These are phyloP conservation scores for Auricularia heimuer DNA, from an alignment of 768 basidiomycete species.

Conservation along the genomic window DNA sequence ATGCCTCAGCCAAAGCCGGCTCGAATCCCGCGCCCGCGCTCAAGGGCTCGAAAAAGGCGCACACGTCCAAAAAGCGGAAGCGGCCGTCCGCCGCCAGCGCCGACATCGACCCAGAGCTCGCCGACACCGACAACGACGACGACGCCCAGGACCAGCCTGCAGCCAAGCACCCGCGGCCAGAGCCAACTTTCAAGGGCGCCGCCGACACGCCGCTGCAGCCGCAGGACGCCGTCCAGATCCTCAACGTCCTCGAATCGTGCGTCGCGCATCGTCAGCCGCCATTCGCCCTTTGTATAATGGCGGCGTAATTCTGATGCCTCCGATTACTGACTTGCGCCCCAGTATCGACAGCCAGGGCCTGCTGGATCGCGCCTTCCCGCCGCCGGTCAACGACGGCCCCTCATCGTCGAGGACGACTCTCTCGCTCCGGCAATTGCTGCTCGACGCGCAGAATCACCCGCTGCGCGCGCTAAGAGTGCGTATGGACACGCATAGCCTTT, in stretches of 20 bases:
- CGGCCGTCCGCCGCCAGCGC: constrained; percentile 24
- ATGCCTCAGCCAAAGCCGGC: background rate
- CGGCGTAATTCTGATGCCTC: constrained; percentile 1
- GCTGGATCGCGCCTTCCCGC: constrained; percentile 69
- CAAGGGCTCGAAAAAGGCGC: background rate
- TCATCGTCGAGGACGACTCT: constrained; percentile 28
- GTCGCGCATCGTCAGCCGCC: constrained; percentile 12
- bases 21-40: background rate
- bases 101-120: background rate
- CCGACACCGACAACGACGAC: constrained; percentile 16
- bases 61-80: constrained; percentile 55
- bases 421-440: constrained; percentile 49
- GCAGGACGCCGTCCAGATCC: constrained; percentile 41
- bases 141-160: constrained; percentile 37
- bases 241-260: constrained; percentile 51
- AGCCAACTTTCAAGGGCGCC: constrained; percentile 26
- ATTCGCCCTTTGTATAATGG: constrained; percentile 5
- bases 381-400: constrained; percentile 27
- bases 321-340: constrained; percentile 5
- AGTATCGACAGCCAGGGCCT: constrained; percentile 67
- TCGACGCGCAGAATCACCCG: constrained; percentile 42
- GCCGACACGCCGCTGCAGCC: constrained; percentile 40
- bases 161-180: constrained; percentile 40
- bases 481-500: constrained; percentile 10
- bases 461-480: constrained; percentile 48